phyloP scores from a whole-genome alignment of 208 protist species.

The Crithidia sp. region DNA sequence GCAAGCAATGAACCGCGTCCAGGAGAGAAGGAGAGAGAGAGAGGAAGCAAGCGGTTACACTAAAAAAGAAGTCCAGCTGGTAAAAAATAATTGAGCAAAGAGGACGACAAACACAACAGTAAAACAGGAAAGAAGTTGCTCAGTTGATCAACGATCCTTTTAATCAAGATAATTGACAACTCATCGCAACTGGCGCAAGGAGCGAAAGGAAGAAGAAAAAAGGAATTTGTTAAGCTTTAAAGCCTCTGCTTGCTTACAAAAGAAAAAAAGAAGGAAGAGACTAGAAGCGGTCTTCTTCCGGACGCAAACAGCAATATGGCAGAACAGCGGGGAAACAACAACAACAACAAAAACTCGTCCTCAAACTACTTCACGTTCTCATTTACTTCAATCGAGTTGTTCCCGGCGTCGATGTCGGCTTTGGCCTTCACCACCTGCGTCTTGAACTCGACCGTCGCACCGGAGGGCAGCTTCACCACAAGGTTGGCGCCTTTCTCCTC shows the following conservation, averaged over 20 bases:
- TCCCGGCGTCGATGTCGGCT: slow-evolving; percentile 6
- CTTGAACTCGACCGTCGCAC: slow-evolving; percentile 15
- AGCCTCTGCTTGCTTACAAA: too few species aligned
- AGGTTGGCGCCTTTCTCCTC: slow-evolving; percentile 18
- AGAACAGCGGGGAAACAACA: too few species aligned
- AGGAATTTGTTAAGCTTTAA: background rate
- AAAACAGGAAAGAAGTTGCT: slow-evolving; percentile 4
- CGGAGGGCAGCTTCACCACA: slow-evolving; percentile 16
- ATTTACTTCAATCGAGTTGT: slow-evolving; percentile 7
- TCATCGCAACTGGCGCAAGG: background rate
- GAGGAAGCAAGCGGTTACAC: slow-evolving; percentile 1
- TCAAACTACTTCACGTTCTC: background rate
- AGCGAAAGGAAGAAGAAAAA: slow-evolving; percentile 14
- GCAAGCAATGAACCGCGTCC: too few species aligned
- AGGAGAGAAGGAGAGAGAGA: background rate
- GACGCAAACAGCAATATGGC: too few species aligned
- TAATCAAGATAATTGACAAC: background rate
- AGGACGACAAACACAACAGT: slow-evolving; percentile 3
- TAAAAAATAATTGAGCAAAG: background rate
- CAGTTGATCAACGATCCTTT: too few species aligned
- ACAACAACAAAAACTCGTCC: too few species aligned
- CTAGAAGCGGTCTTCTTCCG: too few species aligned
- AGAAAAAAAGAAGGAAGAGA: too few species aligned
- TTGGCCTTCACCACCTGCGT: slow-evolving; percentile 7
- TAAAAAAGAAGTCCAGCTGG: background rate